A percentile compares a stretch with the other conserved stretches of the same genome.
These are phyloP conservation scores for Hippophae rhamnoides DNA, from an alignment of 306 rosid species.

Conservation along the genomic window DNA sequence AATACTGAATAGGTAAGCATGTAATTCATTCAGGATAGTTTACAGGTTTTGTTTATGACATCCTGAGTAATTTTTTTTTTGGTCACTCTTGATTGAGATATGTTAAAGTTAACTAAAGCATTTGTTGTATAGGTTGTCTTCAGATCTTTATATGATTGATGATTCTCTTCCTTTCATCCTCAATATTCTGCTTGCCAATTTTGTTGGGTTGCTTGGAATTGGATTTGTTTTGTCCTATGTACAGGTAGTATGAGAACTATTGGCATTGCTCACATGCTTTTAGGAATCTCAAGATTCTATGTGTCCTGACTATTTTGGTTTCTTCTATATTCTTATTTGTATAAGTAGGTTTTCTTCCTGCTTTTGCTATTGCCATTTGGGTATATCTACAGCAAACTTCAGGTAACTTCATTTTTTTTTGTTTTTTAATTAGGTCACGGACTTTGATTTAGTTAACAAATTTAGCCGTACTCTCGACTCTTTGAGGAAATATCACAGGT, in stretches of 20 bases:
- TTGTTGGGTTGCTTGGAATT: constrained; percentile 84
- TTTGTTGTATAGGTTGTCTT: constrained; percentile 66
- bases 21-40: constrained; percentile 17
- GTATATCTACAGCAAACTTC: constrained; percentile 87
- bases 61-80: background rate
- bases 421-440: background rate
- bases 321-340: constrained; percentile 20
- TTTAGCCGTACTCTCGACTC: background rate
- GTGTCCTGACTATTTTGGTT: constrained; percentile 7
- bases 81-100: no score
- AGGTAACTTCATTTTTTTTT: constrained; percentile 39
- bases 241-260: constrained; percentile 44
- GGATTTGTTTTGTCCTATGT: constrained; percentile 69
- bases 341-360: constrained; percentile 61
- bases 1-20: constrained; percentile 72
- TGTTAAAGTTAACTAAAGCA: constrained; percentile 6
- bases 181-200: constrained; percentile 92
- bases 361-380: constrained; percentile 81
- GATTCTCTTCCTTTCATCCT: constrained; percentile 94
- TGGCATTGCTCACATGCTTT: constrained; percentile 5
- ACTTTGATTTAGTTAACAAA: background rate
- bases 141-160: constrained; percentile 91
- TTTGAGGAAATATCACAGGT: background rate
- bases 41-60: background rate
- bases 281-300: constrained; percentile 8